A percentile compares a stretch with the other conserved stretches of the same genome.
These are phyloP conservation scores for Passalora sequoiae DNA, from an alignment of 2,329 filamentous ascomycete species.

Conservation along the genomic window DNA sequence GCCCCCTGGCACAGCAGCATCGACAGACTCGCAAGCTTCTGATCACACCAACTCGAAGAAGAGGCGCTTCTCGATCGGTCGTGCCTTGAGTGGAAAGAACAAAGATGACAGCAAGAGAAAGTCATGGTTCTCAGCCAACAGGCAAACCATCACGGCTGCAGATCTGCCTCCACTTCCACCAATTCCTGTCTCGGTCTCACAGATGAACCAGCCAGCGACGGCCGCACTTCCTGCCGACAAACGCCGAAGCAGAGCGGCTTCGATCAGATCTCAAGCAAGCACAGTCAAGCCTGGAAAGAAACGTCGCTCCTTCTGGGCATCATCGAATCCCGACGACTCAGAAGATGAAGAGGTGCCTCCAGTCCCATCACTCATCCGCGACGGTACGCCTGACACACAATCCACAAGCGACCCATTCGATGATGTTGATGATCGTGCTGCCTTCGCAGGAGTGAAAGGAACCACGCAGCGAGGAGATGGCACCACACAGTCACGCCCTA, in stretches of 20 bases:
- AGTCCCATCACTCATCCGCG: constrained; percentile 18
- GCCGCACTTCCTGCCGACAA: constrained; percentile 14
- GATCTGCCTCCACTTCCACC: constrained; percentile 14
- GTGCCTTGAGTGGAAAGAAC: neutral
- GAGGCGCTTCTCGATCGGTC: neutral
- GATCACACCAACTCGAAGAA: neutral
- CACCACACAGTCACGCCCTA: constrained; percentile 14
- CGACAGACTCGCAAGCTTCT: neutral
- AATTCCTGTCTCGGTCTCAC: constrained; percentile 12
- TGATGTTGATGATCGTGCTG: neutral
- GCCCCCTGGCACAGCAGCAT: neutral
- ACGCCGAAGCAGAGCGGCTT: constrained; percentile 13
- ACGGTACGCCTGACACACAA: constrained; percentile 11
- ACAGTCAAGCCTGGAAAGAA: constrained; percentile 14
- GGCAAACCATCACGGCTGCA: constrained; percentile 9
- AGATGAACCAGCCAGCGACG: constrained; percentile 11
- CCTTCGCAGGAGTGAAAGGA: constrained; percentile 1
- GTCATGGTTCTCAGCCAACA: constrained; percentile 11
- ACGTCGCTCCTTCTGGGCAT: constrained; percentile 20
- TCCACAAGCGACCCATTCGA: constrained; percentile 9
- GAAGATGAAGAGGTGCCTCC: constrained; percentile 18
- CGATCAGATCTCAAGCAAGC: constrained; percentile 12
- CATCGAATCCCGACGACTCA: constrained; percentile 23
- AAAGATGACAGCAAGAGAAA: constrained; percentile 3
- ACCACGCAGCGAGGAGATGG: constrained; percentile 1